Evolutionary conservation across 225 moss, liverwort and hornwort species (phyloP).

Genomic region (Physcomitrellopsis africana): DNA sequence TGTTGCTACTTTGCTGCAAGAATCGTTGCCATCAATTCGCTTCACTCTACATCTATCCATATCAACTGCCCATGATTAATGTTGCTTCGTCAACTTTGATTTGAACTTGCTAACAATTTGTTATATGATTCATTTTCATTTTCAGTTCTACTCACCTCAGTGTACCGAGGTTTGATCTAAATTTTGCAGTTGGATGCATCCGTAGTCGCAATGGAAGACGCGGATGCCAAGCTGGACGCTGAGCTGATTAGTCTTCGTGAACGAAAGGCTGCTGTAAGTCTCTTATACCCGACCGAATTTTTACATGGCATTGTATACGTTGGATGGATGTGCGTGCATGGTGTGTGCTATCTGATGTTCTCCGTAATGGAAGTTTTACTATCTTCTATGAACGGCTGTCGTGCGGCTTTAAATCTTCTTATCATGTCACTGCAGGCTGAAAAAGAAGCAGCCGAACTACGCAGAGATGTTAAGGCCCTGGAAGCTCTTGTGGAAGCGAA

Average conservation of each 20-base stretch:
- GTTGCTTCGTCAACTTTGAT: constrained; percentile 11
- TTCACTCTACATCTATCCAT: background rate
- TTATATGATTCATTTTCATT: background rate
- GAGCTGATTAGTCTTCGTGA: constrained; percentile 53
- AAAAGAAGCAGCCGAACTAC: constrained; percentile 50
- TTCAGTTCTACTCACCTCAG: background rate
- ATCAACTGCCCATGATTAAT: background rate
- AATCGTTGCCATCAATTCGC: constrained; percentile 6
- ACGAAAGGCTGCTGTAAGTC: constrained; percentile 54
- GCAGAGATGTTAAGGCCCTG: constrained; percentile 47
- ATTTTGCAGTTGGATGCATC: constrained; percentile 32
- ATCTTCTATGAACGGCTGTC: background rate
- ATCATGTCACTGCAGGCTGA: constrained; percentile 39
- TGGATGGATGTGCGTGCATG: constrained; percentile 1
- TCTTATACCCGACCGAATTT: constrained; percentile 18
- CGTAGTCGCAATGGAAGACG: constrained; percentile 30
- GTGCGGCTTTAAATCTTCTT: background rate
- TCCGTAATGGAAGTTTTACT: background rate
- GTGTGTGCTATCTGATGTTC: background rate
- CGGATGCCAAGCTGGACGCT: constrained; percentile 50
- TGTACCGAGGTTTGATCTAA: background rate
- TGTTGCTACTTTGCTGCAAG: background rate
- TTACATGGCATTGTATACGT: constrained; percentile 6
- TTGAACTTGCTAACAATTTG: background rate
- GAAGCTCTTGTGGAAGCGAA: constrained; percentile 54